Percentiles rank a stretch among this genome's conserved stretches.
phyloP scores from a whole-genome alignment of 257 asterid species.

The Plantago major region DNA sequence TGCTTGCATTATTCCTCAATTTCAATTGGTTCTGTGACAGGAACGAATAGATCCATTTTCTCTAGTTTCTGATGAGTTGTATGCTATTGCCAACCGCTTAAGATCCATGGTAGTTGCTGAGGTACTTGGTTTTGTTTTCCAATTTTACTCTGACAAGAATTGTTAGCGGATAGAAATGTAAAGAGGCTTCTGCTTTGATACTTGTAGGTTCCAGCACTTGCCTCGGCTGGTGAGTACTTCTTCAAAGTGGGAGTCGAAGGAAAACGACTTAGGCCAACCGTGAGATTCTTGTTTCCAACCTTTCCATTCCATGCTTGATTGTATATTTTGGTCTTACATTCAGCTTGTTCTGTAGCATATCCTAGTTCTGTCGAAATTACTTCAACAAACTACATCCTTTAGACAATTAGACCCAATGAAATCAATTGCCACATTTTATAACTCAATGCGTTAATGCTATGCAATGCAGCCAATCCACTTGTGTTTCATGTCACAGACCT shows the following conservation, averaged over 20 bases:
- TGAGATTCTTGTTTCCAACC: slow-evolving; percentile 33
- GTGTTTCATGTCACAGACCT: too few relatives aligned
- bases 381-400: too few relatives aligned
- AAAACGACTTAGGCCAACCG: slow-evolving; percentile 92
- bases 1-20: slow-evolving; percentile 8
- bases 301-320: background rate
- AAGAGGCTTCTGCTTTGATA: slow-evolving; percentile 17
- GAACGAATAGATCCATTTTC: slow-evolving; percentile 92
- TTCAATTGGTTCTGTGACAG: slow-evolving; percentile 32
- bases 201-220: slow-evolving; percentile 87
- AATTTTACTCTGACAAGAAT: slow-evolving; percentile 10
- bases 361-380: too few relatives aligned
- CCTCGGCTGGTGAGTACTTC: slow-evolving; percentile 93
- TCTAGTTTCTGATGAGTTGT: slow-evolving; percentile 93
- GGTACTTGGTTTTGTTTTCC: slow-evolving; percentile 37
- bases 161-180: slow-evolving; percentile 14
- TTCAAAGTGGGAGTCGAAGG: slow-evolving; percentile 93
- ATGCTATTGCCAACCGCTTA: slow-evolving; percentile 67
- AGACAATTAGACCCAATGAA: too few relatives aligned
- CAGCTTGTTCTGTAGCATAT: too few relatives aligned
- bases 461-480: too few relatives aligned
- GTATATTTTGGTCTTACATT: background rate
- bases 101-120: slow-evolving; percentile 95
- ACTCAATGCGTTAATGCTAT: too few relatives aligned
- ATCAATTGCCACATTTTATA: too few relatives aligned